Conservation (phyloP, 1,284 basidiomycete species). For the Tilletia indica region DNA sequence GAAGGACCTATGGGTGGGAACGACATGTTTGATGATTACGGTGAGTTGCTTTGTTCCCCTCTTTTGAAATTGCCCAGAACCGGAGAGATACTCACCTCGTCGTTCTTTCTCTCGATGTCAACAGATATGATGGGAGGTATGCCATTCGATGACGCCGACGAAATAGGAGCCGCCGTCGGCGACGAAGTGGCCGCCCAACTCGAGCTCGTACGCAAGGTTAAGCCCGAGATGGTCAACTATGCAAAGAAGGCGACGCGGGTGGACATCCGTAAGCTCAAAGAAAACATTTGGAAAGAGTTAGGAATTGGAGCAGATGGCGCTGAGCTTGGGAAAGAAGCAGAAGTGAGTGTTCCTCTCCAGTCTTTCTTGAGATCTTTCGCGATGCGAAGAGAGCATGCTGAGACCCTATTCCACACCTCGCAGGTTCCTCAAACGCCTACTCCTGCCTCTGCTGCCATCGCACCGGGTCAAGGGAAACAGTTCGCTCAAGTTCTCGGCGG, state of each 20-base stretch:
- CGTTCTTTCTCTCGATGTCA: not conserved
- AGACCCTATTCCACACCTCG: too few species aligned
- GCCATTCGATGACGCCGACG: slow-evolving; percentile 23
- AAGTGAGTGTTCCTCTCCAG: slow-evolving; percentile 36
- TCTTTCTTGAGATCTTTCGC: not conserved
- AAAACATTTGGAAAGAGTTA: slow-evolving; percentile 92
- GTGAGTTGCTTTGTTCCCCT: not conserved
- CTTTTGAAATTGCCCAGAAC: not conserved
- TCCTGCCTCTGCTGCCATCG: not conserved
- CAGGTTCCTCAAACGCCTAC: too few species aligned
- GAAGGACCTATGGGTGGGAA: slow-evolving; percentile 58
- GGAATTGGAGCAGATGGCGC: slow-evolving; percentile 47
- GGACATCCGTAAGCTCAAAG: slow-evolving; percentile 93
- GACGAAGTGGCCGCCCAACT: slow-evolving; percentile 6
- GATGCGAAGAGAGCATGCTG: not conserved
- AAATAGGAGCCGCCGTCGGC: slow-evolving; percentile 3
- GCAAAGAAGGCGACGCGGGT: slow-evolving; percentile 94
- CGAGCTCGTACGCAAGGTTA: slow-evolving; percentile 59
- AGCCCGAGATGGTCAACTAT: slow-evolving; percentile 88
- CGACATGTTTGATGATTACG: slow-evolving; percentile 60
- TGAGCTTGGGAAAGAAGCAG: slow-evolving; percentile 53
- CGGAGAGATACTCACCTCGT: not conserved
- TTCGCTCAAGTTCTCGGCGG: slow-evolving; percentile 82
- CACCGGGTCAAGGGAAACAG: slow-evolving; percentile 20
- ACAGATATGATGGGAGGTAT: slow-evolving; percentile 50